These are phyloP conservation scores for Plasmodium yoelii DNA, from an alignment of 169 alveolate species.

Conservation along the genomic window DNA sequence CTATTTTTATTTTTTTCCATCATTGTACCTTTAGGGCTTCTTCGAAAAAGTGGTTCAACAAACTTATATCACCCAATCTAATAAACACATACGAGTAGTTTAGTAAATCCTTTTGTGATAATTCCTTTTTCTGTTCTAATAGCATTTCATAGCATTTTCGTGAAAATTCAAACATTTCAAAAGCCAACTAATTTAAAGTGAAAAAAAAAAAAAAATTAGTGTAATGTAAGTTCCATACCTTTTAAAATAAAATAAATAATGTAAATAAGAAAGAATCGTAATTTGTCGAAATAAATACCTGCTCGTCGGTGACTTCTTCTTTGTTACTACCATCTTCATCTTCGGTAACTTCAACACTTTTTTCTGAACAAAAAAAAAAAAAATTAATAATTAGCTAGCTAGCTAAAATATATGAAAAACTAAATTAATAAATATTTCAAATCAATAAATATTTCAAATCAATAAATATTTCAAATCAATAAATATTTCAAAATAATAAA, in stretches of 20 bases:
- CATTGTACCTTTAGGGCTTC: slow-evolving; percentile 28
- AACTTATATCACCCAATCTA: slow-evolving; percentile 49
- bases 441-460: too few relatives aligned
- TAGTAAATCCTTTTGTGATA: slow-evolving; percentile 44
- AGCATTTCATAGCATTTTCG: slow-evolving; percentile 62
- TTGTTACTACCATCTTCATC: slow-evolving; percentile 26
- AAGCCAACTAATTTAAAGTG: slow-evolving; percentile 39
- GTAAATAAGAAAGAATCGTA: background rate
- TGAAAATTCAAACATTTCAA: slow-evolving; percentile 68
- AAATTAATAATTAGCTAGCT: background rate
- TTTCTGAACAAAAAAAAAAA: slow-evolving; percentile 27
- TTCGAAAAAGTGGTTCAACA: slow-evolving; percentile 52
- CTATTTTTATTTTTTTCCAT: slow-evolving; percentile 2
- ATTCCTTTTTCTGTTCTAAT: slow-evolving; percentile 35
- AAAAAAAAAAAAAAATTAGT: background rate
- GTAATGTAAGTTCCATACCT: too few relatives aligned
- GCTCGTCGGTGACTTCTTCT: slow-evolving; percentile 71
- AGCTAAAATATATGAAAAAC: too few relatives aligned
- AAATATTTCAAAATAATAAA: background rate
- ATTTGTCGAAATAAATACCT: slow-evolving; percentile 13
- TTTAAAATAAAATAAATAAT: slow-evolving; percentile 1
- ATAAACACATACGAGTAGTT: slow-evolving; percentile 64
- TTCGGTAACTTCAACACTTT: slow-evolving; percentile 54
- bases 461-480: too few relatives aligned
- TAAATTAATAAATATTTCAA: background rate